These are phyloP conservation scores for Kregervanrija pseudodelftensis DNA, from an alignment of 805 yeast genomes.

Conservation along the genomic window DNA sequence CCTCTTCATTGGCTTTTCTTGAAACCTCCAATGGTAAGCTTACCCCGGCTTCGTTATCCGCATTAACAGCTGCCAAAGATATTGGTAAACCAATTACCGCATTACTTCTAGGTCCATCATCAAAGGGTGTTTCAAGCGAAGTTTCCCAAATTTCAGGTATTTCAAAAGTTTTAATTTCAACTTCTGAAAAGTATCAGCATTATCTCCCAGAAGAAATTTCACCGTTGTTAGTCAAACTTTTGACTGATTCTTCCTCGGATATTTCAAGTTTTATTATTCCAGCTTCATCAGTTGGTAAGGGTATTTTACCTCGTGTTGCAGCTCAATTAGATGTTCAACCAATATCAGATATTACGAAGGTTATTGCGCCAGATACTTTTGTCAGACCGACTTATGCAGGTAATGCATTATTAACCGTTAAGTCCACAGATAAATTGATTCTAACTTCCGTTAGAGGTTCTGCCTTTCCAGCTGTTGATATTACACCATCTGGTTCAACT, in stretches of 20 bases:
- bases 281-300: constrained; percentile 84
- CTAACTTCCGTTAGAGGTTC: constrained; percentile 79
- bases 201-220: constrained; percentile 75
- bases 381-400: constrained; percentile 96
- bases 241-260: constrained; percentile 34
- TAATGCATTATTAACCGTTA: constrained; percentile 79
- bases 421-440: constrained; percentile 56
- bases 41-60: constrained; percentile 62
- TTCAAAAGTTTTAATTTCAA: constrained; percentile 49
- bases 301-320: constrained; percentile 77
- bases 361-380: constrained; percentile 63
- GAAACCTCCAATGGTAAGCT: constrained; percentile 54
- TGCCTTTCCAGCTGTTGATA: constrained; percentile 50
- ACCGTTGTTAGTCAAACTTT: constrained; percentile 49
- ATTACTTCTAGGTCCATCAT: constrained; percentile 58
- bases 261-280: constrained; percentile 72
- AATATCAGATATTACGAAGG: constrained; percentile 69
- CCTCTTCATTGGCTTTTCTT: constrained; percentile 70
- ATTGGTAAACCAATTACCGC: constrained; percentile 80
- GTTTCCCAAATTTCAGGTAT: constrained; percentile 49
- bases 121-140: constrained; percentile 41
- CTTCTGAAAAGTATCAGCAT: constrained; percentile 54
- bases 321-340: constrained; percentile 86
- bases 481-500: constrained; percentile 27
- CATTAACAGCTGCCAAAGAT: constrained; percentile 70